Evolutionary conservation across 2,329 filamentous ascomycete species (phyloP), one percentile per base, ranked within the genome.

Genomic region (Xylariomycetidae sp.): DNA sequence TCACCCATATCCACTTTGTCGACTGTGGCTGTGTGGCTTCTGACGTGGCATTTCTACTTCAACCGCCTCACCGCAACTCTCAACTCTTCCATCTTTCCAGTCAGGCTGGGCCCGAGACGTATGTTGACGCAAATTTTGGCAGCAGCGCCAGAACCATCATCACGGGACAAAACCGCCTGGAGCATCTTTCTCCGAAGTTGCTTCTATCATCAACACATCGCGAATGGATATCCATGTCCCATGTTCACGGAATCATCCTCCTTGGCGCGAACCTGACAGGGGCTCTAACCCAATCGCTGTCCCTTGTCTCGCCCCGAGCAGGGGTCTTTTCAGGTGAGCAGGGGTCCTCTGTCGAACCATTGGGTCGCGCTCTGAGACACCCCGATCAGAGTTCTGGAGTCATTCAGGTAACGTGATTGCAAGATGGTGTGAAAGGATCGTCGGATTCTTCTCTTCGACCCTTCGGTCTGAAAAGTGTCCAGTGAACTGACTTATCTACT

Each of bases 391-490:
- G 37, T 36, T 44, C 40, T 43, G 40, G 45, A 42, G 36, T 40
- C 43, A 36, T 34, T 36, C 34, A 49, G 47, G 45, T 50, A 56
- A 57, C 51, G 51, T 53, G 53, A 54, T n/a, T 23, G 20, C 45
- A 13, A 37, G 34, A 35, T 44, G 46, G 41, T 46, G 51, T n/a
- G n/a, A n/a, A n/a, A n/a, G n/a, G n/a, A n/a, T n/a, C n/a, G n/a
- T n/a, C n/a, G n/a, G n/a, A n/a, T n/a, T n/a, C n/a, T n/a, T n/a
- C n/a, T n/a, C n/a, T n/a, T n/a, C n/a, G n/a, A n/a, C n/a, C n/a
- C n/a, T n/a, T n/a, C n/a, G n/a, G n/a, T n/a, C n/a, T n/a, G n/a
- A n/a, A n/a, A n/a, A n/a, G n/a, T n/a, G n/a, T n/a, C n/a, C n/a
- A n/a, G n/a, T n/a, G n/a, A n/a, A n/a, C n/a, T n/a, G n/a, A n/a